Evolutionary conservation across 495 filamentous ascomycete species (phyloP).

Genomic region (Penicillium maclennaniae): DNA sequence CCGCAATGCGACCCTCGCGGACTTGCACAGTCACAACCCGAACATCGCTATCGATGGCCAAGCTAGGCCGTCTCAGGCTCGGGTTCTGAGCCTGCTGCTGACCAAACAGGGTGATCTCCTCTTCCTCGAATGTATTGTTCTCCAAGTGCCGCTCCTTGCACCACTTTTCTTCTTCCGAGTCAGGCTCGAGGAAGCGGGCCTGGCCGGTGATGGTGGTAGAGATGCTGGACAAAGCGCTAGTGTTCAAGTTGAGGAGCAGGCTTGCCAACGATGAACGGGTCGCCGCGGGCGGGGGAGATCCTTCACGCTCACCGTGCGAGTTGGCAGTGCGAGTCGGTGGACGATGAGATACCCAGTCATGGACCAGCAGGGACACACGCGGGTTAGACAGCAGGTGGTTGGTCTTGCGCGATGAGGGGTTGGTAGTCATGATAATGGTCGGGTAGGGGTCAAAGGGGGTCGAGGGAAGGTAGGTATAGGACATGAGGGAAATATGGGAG

Average conservation of each 20-base stretch:
- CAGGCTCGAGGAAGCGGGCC: conserved; percentile 65
- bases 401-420: conserved; percentile 83
- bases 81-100: conserved; percentile 29
- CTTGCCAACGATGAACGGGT: conserved; percentile 69
- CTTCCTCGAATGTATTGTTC: conserved; percentile 77
- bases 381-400: conserved; percentile 83
- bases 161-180: conserved; percentile 75
- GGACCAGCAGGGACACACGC: conserved; percentile 88
- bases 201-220: conserved; percentile 87
- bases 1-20: conserved; percentile 69
- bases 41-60: conserved; percentile 68
- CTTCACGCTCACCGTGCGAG: conserved; percentile 50
- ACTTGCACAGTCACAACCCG: conserved; percentile 71
- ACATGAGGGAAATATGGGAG: conserved; percentile 95
- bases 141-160: conserved; percentile 78
- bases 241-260: conserved; percentile 85
- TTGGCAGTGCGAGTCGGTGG: conserved; percentile 66
- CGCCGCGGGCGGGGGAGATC: conserved; percentile 60
- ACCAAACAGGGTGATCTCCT: conserved; percentile 45
- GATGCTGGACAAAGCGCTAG: conserved; percentile 81
- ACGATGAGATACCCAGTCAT: conserved; percentile 96
- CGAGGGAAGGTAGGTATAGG: conserved; percentile 92
- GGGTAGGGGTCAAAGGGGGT: conserved; percentile 70
- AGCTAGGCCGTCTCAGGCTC: conserved; percentile 33
- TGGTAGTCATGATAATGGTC: conserved; percentile 90